Conservation (phyloP, 179 eudicot species). For the Beta macrorhiza region DNA sequence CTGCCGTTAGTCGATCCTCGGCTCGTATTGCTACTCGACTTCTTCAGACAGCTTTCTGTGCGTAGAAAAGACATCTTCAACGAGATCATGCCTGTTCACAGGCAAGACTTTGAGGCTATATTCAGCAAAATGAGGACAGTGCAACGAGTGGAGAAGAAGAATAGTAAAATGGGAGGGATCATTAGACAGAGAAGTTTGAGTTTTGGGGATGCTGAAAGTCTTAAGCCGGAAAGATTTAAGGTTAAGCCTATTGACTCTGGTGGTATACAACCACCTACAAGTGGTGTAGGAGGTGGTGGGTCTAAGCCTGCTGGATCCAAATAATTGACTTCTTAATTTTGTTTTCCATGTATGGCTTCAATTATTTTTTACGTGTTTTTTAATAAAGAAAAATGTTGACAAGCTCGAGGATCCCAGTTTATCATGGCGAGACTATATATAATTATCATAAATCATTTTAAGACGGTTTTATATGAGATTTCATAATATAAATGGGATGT, state of each 20-base stretch:
- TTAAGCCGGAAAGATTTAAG: conserved; percentile 32
- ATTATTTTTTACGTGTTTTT: no score
- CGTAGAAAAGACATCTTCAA: conserved; percentile 28
- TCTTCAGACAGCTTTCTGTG: conserved; percentile 29
- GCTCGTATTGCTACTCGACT: conserved; percentile 27
- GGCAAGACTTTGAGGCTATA: conserved; percentile 24
- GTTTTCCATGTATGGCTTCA: neutral
- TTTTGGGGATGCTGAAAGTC: conserved; percentile 16
- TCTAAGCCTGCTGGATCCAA: conserved; percentile 15
- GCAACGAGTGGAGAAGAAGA: neutral
- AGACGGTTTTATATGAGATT: no score
- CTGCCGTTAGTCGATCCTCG: conserved; percentile 24
- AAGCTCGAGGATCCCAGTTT: no score
- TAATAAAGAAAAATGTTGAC: no score
- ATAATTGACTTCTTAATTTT: neutral
- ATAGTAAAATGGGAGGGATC: neutral
- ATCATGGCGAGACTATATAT: no score
- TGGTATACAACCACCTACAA: conserved; percentile 11
- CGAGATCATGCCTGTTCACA: conserved; percentile 27
- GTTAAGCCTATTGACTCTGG: conserved; percentile 37
- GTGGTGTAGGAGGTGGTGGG: conserved; percentile 17
- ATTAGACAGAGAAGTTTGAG: conserved; percentile 29
- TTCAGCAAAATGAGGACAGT: conserved; percentile 17
- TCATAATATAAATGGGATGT: no score
- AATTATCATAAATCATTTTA: no score